Conservation (phyloP, 352 stramenopile species). For the Phytophthora litchii region DNA sequence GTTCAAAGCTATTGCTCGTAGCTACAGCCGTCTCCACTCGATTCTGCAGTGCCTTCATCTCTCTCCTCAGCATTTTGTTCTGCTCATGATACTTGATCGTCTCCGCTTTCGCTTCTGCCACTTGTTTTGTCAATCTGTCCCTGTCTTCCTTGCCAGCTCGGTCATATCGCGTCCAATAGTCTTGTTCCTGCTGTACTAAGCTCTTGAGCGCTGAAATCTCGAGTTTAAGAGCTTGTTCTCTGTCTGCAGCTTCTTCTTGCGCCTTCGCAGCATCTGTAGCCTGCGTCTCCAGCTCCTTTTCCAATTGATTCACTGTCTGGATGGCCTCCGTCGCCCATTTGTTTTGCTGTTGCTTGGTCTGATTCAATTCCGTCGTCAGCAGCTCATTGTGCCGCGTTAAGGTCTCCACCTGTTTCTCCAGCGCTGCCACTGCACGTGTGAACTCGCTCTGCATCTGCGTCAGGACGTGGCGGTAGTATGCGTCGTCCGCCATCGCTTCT, state of each 20-base stretch:
- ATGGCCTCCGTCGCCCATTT: conserved; percentile 16
- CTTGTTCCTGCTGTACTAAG: conserved; percentile 55
- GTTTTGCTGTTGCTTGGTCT: conserved; percentile 17
- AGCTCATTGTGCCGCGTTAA: conserved; percentile 62
- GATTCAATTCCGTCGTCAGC: conserved; percentile 32
- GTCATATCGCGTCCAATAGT: conserved; percentile 46
- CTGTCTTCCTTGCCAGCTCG: conserved; percentile 30
- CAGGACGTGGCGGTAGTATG: conserved; percentile 58
- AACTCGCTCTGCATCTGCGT: conserved; percentile 73
- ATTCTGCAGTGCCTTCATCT: conserved; percentile 51
- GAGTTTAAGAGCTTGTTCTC: conserved; percentile 32
- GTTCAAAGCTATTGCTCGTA: conserved; percentile 58
- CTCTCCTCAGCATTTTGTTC: conserved; percentile 40
- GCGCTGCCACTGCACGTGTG: conserved; percentile 44
- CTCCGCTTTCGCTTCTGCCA: conserved; percentile 40
- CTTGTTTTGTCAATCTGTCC: conserved; percentile 37
- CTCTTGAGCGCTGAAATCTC: conserved; percentile 48
- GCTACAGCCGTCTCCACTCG: conserved; percentile 55
- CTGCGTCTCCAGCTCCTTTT: conserved; percentile 32
- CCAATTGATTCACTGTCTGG: conserved; percentile 17
- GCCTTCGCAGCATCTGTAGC: conserved; percentile 17
- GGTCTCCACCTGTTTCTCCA: conserved; percentile 61
- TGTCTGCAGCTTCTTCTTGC: conserved; percentile 15
- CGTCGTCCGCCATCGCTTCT: conserved; percentile 26
- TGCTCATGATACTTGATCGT: conserved; percentile 37